phyloP scores from a whole-genome alignment of 345 rosid genomes.

The Populus pruinosa region DNA sequence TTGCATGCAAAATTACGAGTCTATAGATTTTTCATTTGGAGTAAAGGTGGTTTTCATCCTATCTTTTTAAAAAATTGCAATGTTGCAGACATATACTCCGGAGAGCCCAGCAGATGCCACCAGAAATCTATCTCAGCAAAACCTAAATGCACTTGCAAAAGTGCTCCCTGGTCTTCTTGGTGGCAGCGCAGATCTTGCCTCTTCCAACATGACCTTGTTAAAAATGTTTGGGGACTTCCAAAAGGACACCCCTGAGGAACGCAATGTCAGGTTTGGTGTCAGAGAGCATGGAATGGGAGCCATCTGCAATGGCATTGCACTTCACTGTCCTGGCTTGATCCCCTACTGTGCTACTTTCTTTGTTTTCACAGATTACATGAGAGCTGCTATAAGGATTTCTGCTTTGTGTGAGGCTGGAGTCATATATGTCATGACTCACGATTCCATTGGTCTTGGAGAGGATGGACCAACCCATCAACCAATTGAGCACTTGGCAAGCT shows the following conservation, averaged over 20 bases:
- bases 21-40: not conserved
- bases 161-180: slow-evolving; percentile 91
- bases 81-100: slow-evolving; percentile 70
- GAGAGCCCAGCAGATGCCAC: slow-evolving; percentile 94
- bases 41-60: slow-evolving; percentile 7
- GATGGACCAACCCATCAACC: slow-evolving; percentile 99
- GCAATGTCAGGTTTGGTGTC: slow-evolving; percentile 90
- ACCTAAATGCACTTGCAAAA: slow-evolving; percentile 75
- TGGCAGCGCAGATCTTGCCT: slow-evolving; percentile 98
- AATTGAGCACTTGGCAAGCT: slow-evolving; percentile 91
- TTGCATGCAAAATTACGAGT: not conserved
- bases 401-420: slow-evolving; percentile 86
- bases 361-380: slow-evolving; percentile 99
- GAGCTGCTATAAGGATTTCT: slow-evolving; percentile 93
- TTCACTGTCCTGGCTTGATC: slow-evolving; percentile 81
- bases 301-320: slow-evolving; percentile 90
- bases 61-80: slow-evolving; percentile 10
- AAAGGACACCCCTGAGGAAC: slow-evolving; percentile 85
- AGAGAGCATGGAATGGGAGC: slow-evolving; percentile 99
- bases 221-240: slow-evolving; percentile 90
- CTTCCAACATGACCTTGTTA: slow-evolving; percentile 94
- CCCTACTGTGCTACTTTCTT: slow-evolving; percentile 99
- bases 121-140: slow-evolving; percentile 85
- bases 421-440: slow-evolving; percentile 98
- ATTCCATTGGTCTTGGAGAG: slow-evolving; percentile 98